Evolutionary conservation across 441 rosid genomes (phyloP), one percentile per base, ranked within the genome.

Genomic region (Omphalea diandra): DNA sequence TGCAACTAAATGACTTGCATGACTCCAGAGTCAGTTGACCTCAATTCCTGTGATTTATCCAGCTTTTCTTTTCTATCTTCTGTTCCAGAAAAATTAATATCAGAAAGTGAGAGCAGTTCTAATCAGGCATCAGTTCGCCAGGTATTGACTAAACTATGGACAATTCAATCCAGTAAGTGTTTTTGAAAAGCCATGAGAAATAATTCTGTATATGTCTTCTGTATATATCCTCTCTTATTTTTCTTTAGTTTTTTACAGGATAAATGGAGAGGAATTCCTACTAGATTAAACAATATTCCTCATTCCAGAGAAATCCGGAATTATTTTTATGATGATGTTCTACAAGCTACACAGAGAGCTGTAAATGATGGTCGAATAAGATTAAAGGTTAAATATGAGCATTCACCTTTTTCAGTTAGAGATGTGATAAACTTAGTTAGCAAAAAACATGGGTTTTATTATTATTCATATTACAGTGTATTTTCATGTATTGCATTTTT

Each of bases 191-290:
- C 56, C 56, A 35, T 70, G 40, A 43, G 33, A 43, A 67, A 65
- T 62, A 24, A 52, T 68, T 60, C 69, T 32, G 9, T 68, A 32
- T 69, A n/a, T n/a, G n/a, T n/a, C n/a, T n/a, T n/a, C n/a, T n/a
- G n/a, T n/a, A n/a, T n/a, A 33, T 69, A 67, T 70, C 53, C 49
- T 75, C 67, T 69, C 81, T 74, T 69, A 83, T 80, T 68, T 79
- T 77, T 68, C 70, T 71, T 71, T 76, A 57, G 70, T 65, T 63
- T 75, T 64, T 75, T 85, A 38, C 85, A 88, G 97, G 91, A 80
- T 58, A 86, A 83, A 44, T 94, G 97, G 99, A 85, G 90, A 80
- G 99, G 99, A 73, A 90, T 94, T 76, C 97, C 98, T 7, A 91
- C 97, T 22, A 85, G 88, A 71, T 75, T 94, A 86, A 94, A 94